Evolutionary conservation across 176 grass and related monocot genomes (phyloP).

Genomic region (Oryza brachyantha): DNA sequence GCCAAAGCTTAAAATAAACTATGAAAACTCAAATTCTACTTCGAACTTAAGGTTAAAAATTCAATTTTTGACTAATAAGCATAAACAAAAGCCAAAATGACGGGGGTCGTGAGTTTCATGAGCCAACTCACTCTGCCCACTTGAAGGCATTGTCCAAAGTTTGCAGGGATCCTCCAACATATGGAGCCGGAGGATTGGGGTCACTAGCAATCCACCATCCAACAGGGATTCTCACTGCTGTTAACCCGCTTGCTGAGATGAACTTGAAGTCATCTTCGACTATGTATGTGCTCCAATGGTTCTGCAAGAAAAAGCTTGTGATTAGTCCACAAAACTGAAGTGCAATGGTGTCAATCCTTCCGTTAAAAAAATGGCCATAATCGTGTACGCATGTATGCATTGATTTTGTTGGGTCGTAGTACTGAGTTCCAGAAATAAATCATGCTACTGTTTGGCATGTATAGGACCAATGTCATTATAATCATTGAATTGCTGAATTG

Average conservation of each 20-base stretch:
- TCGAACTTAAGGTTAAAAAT: no score
- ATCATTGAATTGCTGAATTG: not conserved
- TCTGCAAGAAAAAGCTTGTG: slow-evolving; percentile 15
- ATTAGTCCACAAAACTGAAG: not conserved
- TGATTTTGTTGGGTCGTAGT: not conserved
- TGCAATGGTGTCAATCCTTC: not conserved
- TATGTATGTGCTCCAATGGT: slow-evolving; percentile 62
- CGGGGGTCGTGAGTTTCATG: no score
- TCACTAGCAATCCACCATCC: slow-evolving; percentile 76
- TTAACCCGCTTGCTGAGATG: slow-evolving; percentile 32
- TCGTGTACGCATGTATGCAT: not conserved
- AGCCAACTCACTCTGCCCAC: slow-evolving; percentile 76
- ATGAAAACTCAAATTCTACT: no score
- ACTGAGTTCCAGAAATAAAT: not conserved
- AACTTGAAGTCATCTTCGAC: slow-evolving; percentile 57
- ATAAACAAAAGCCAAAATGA: no score
- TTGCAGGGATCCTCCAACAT: slow-evolving; percentile 53
- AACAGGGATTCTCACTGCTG: slow-evolving; percentile 62
- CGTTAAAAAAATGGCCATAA: not conserved
- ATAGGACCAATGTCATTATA: not conserved
- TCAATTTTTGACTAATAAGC: no score
- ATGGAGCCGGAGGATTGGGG: slow-evolving; percentile 47
- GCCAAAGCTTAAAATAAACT: no score
- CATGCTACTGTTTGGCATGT: not conserved
- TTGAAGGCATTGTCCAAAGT: slow-evolving; percentile 68